Base-by-base conservation (phyloP, 345 rosid species). In the Trapa incisa region DNA sequence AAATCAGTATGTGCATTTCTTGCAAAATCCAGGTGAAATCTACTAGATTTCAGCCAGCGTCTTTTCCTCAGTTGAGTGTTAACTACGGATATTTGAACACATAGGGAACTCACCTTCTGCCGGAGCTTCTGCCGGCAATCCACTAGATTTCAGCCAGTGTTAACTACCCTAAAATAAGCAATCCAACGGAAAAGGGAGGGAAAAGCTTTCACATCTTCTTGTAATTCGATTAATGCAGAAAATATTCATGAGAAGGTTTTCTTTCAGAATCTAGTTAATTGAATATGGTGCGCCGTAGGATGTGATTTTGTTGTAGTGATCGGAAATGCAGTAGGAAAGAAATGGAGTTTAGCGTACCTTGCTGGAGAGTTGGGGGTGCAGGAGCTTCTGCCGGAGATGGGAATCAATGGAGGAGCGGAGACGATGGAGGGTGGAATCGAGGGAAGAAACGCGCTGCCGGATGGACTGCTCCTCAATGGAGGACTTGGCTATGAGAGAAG, bases 381-480 rank as follows among this genome's bases (percentile, higher is more conserved):
- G 15, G 56, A 67, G 71, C 67, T 67, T 72, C 17, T 37, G 60
- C 52, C 60, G 54, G 77, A 70, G 78, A 68, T 81, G 82, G 53
- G 88, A 72, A 69, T 62, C 37, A 47, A 81, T 75, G 47, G 79
- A 73, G 56, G 88, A 77, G 56, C 73, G 87, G 77, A 89, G 83
- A 52, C 93, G 88, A 48, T 84, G 86, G 67, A 91, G 62, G 42
- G 87, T 86, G 53, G 93, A 81, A 14, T 94, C 93, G 69, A 86
- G 79, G 32, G 89, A 71, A 64, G 81, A 80, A 48, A 87, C 96
- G 36, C 90, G 84, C 61, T 83, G 91, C 15, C 82, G 83, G 64
- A 94, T 84, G 61, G 87, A 80, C 48, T 77, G 88, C 61, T 94
- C 99, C 22, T 86, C 97, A 67, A 67, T 80, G 9, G 83, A 81